Evolutionary conservation across 495 filamentous ascomycete species (phyloP).

Genomic region (Penicillium alfredii): DNA sequence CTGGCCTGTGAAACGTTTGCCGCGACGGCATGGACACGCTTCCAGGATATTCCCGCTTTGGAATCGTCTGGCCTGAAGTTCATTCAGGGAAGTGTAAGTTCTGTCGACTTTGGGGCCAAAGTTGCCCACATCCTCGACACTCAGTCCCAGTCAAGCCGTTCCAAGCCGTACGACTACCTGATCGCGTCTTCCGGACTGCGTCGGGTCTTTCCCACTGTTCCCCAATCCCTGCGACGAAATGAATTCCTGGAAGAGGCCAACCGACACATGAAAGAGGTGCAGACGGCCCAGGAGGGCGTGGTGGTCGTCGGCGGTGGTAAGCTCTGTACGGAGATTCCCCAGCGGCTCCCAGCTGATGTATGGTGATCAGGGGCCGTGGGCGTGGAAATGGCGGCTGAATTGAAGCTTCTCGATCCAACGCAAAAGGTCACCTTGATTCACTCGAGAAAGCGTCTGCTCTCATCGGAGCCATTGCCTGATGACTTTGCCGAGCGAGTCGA

Average conservation of each 20-base stretch:
- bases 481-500: constrained; percentile 53
- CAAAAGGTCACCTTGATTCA: constrained; percentile 61
- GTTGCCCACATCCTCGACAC: constrained; percentile 39
- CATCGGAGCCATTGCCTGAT: constrained; percentile 59
- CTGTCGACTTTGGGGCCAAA: constrained; percentile 48
- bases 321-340: constrained; percentile 26
- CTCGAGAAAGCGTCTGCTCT: constrained; percentile 56
- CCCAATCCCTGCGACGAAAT: constrained; percentile 46
- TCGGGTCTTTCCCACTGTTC: constrained; percentile 57
- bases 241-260: constrained; percentile 53
- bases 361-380: constrained; percentile 53
- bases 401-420: constrained; percentile 52
- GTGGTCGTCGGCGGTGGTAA: constrained; percentile 52
- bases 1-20: constrained; percentile 51
- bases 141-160: constrained; percentile 11
- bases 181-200: constrained; percentile 56
- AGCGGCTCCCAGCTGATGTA: too few species aligned
- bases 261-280: constrained; percentile 19
- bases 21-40: constrained; percentile 55
- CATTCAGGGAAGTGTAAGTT: constrained; percentile 51
- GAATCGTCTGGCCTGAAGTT: constrained; percentile 44
- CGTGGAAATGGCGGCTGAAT: constrained; percentile 65
- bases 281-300: constrained; percentile 39
- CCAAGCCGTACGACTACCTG: constrained; percentile 57
- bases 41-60: constrained; percentile 53